phyloP scores from a whole-genome alignment of 768 basidiomycete genomes.

The Suillus paluster region DNA sequence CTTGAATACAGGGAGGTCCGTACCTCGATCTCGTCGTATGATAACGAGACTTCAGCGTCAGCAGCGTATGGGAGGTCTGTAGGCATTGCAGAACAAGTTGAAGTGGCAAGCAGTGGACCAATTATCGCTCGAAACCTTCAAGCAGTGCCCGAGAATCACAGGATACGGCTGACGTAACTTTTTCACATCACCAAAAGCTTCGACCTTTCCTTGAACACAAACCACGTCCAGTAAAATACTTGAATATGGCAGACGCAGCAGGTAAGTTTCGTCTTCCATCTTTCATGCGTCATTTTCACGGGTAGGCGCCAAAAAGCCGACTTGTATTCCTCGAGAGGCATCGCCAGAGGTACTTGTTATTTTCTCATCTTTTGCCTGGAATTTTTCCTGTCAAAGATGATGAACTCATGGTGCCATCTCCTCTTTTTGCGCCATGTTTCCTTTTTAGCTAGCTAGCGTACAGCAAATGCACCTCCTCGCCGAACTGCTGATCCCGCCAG shows the following conservation, averaged over 20 bases:
- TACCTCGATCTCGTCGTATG: conserved; percentile 91
- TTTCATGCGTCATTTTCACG: conserved; percentile 27
- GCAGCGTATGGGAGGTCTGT: conserved; percentile 95
- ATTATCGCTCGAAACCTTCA: too few relatives aligned
- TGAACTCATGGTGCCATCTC: conserved; percentile 67
- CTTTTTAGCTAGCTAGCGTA: conserved; percentile 70
- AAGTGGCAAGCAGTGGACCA: too few relatives aligned
- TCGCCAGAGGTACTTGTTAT: conserved; percentile 38
- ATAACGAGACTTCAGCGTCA: conserved; percentile 87
- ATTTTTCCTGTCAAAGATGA: conserved; percentile 50
- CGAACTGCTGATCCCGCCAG: conserved; percentile 46
- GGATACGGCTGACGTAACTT: conserved; percentile 35
- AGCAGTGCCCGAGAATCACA: conserved; percentile 10
- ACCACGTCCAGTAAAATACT: conserved; percentile 29
- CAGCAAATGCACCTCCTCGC: conserved; percentile 41
- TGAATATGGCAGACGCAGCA: conserved; percentile 54
- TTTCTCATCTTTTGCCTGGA: conserved; percentile 37
- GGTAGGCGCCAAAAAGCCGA: conserved; percentile 28
- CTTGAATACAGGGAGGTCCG: background rate
- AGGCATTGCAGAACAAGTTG: conserved; percentile 47
- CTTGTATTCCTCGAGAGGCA: conserved; percentile 36
- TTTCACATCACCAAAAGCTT: background rate
- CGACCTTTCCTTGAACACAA: conserved; percentile 16
- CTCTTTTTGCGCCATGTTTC: conserved; percentile 47
- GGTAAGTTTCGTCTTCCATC: conserved; percentile 49